These are phyloP conservation scores for Solanum pimpinellifolium DNA, from an alignment of 257 asterid genomes.

Conservation along the genomic window DNA sequence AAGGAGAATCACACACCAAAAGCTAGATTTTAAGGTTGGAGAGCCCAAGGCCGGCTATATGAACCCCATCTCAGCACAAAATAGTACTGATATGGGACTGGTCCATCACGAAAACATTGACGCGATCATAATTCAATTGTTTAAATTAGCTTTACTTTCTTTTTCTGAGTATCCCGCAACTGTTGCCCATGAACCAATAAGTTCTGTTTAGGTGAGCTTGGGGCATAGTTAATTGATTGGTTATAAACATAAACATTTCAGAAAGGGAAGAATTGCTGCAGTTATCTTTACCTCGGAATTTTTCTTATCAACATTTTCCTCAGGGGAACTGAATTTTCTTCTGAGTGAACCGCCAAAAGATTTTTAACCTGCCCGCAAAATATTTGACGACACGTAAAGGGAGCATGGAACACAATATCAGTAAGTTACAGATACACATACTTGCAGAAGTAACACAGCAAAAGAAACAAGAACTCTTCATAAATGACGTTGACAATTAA, in stretches of 20 bases:
- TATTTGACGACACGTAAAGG: neutral
- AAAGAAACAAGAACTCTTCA: neutral
- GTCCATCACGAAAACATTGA: neutral
- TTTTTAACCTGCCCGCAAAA: constrained; percentile 59
- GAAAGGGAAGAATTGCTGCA: neutral
- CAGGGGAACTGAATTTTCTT: constrained; percentile 59
- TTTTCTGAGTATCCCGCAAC: neutral
- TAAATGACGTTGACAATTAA: neutral
- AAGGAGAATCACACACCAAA: neutral
- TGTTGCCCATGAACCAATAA: neutral
- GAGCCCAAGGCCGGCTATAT: neutral
- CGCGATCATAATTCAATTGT: neutral
- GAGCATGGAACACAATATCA: neutral
- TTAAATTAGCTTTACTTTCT: neutral
- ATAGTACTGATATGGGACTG: neutral
- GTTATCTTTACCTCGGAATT: constrained; percentile 64
- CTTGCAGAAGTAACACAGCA: neutral
- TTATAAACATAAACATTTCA: neutral
- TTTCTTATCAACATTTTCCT: constrained; percentile 85
- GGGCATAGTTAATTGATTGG: neutral
- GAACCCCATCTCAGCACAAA: neutral
- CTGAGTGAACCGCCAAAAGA: constrained; percentile 83
- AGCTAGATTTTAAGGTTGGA: neutral
- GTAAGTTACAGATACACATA: neutral
- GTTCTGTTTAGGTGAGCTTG: neutral